Base-by-base conservation (phyloP, 345 rosid species). In the Moricandia moricandioides region DNA sequence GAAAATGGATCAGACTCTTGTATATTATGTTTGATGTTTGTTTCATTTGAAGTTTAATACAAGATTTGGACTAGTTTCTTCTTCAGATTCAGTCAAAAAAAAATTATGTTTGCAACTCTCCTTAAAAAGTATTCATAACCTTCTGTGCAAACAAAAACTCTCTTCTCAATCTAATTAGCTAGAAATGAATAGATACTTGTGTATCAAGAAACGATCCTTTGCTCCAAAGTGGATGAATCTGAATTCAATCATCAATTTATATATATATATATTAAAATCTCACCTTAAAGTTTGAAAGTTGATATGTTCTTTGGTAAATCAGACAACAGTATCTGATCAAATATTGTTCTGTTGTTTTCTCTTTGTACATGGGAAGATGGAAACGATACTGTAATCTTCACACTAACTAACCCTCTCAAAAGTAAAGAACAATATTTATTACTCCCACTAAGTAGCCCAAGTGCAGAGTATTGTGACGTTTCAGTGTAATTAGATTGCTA, bases 391-490 rank as follows among this genome's bases (percentile, higher is more conserved):
- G 40, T 67, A 31, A 69, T 54, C 59, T 62, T 35, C 29, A 4
- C n/a, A 4, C n/a, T 76, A 51, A 56, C 34, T 52, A 29, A 70
- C 71, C 58, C 26, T 70, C 52, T 30, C 57, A 31, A 31, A 31
- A 40, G 47, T 37, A 51, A 52, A 8, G 35, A 33, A 45, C 67
- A 51, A 12, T 69, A 43, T 57, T 57, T 47, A 3, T 47, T 4
- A 72, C 51, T 66, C n/a, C n/a, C n/a, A 21, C 1, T 21, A 37
- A 72, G 58, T 37, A 78, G 64, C 64, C 61, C 69, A 78, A 67
- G 58, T 78, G 73, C 81, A 78, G 73, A 67, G 81, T 72, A 78
- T 67, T 61, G 17, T 67, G 77, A 66, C 64, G n/a, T 78, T 61
- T 37, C 35, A 78, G 58, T 72, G 68, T 35, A 65, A 78, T 51